Evolutionary conservation across 2,329 filamentous ascomycete species (phyloP), one percentile per base, ranked within the genome.

Genomic region (Aspergillus calidoustus): DNA sequence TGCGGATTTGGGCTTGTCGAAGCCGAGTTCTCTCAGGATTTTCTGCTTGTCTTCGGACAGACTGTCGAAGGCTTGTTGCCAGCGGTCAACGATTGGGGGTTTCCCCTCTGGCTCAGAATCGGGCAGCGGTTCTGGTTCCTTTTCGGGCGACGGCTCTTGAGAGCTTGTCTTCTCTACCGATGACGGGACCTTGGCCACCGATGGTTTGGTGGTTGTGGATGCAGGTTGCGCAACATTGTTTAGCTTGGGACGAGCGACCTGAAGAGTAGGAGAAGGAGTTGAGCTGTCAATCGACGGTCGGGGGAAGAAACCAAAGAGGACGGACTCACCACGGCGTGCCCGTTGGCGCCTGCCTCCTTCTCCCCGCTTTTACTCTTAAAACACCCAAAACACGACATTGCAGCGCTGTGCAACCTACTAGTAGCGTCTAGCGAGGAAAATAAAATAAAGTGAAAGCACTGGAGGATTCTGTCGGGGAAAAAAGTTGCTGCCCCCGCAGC

Each of bases 311-410:
- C 8, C 34, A 8, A n/a, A 51, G 25, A 31, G 49, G 17, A 30
- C 2, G 30, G n/a, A 52, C 50, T n/a, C 34, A 52, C 31, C 19
- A 30, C n/a, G 6, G 41, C 50, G 30, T 22, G 17, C 30, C 34
- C 34, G 15, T 13, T 17, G 13, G 28, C 30, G 34, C 22, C 30
- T 23, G 5, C 30, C 30, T 41, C 31, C 25, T 52, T 19, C 7
- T 52, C 30, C 8, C 4, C 7, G 4, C 8, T 11, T 30, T 52
- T 52, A 7, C 22, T 52, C 50, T 41, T 52, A 19, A 52, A 52
- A 38, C 50, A 52, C 50, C 50, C 50, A 38, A 52, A 52, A 38
- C 50, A 52, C 28, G 31, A 22, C 50, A 52, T 52, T 4, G 30
- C 34, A 3, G 5, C 34, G 15, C 11, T 15, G 34, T 41, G 34